A percentile compares a stretch with the other conserved stretches of the same genome.
Conservation (phyloP, 345 rosid species). For the Iberis pinnata region DNA sequence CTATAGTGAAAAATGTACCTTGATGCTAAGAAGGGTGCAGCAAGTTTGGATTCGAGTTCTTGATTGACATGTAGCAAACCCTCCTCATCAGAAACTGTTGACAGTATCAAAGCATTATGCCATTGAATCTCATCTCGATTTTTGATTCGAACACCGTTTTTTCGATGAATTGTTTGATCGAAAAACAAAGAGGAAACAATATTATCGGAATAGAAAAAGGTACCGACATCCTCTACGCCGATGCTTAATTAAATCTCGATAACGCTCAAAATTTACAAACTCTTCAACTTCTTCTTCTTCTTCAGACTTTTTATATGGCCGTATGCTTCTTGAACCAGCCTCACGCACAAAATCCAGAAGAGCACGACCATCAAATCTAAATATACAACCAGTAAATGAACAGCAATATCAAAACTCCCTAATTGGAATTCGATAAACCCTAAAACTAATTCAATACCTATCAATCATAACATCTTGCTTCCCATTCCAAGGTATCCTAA, state of each 20-base stretch:
- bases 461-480: constrained; percentile 76
- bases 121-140: constrained; percentile 18
- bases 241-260: constrained; percentile 99
- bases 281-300: constrained; percentile 97
- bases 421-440: constrained; percentile 6
- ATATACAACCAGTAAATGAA: neutral
- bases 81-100: constrained; percentile 79
- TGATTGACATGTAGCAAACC: constrained; percentile 74
- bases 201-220: constrained; percentile 51
- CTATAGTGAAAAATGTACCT: constrained; percentile 34
- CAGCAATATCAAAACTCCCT: neutral
- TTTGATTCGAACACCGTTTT: constrained; percentile 9
- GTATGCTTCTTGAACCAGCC: constrained; percentile 42
- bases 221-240: constrained; percentile 99
- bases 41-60: constrained; percentile 72
- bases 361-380: constrained; percentile 80
- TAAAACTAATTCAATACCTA: constrained; percentile 34
- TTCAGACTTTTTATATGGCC: constrained; percentile 56
- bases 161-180: constrained; percentile 20
- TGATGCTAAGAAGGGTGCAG: constrained; percentile 47
- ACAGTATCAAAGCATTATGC: constrained; percentile 30
- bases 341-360: constrained; percentile 91
- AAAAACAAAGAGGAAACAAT: constrained; percentile 15
- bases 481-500: constrained; percentile 93
- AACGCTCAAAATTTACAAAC: constrained; percentile 99